These are phyloP conservation scores for Camellia japonica DNA, from an alignment of 148 eudicot species.

Conservation along the genomic window DNA sequence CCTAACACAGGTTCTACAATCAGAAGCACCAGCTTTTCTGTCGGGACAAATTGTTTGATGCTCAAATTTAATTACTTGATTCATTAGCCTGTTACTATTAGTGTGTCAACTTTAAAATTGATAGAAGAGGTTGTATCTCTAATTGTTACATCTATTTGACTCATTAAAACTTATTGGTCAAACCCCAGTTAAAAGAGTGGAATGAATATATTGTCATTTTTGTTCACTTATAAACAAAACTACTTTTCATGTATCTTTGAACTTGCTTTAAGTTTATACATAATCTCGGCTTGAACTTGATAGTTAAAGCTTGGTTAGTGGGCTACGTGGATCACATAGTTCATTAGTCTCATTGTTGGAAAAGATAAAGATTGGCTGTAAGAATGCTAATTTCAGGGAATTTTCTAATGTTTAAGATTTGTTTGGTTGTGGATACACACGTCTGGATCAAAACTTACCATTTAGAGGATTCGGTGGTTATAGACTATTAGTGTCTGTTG, in stretches of 20 bases:
- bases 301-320: neutral
- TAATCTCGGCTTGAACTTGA: constrained; percentile 2
- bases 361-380: neutral
- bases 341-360: neutral
- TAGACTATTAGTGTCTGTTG: neutral
- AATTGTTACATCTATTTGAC: neutral
- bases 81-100: neutral
- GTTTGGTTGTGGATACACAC: neutral
- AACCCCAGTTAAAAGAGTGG: neutral
- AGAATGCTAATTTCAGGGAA: neutral
- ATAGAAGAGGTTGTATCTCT: neutral
- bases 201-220: neutral
- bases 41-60: neutral
- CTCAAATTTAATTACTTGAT: constrained; percentile 4
- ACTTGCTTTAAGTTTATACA: neutral
- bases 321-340: neutral
- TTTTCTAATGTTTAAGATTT: neutral
- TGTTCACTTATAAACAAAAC: neutral
- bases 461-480: neutral
- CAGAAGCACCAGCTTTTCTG: neutral
- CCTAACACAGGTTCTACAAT: neutral
- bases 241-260: neutral
- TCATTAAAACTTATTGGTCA: neutral
- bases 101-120: neutral
- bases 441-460: neutral